Percentiles rank a stretch among this genome's conserved stretches.
Conservation (phyloP, 805 yeast genomes). For the Maudiozyma barnettii region DNA sequence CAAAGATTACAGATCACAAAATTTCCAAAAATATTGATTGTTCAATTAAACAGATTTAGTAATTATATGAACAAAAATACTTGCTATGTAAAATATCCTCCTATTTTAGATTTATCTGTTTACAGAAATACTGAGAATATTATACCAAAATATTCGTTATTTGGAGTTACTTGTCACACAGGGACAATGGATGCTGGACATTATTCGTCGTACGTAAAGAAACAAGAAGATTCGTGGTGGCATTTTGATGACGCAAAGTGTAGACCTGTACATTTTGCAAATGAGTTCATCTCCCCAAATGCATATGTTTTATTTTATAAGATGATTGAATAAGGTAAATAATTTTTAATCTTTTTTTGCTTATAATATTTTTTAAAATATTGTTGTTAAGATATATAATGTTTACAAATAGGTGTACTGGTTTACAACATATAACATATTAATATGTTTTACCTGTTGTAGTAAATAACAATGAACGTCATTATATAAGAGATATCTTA, state of each 20-base stretch:
- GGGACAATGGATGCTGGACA: slow-evolving; percentile 84
- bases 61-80: slow-evolving; percentile 41
- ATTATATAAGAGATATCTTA: too few relatives aligned
- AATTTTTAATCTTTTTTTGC: background rate
- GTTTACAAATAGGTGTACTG: background rate
- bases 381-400: background rate
- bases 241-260: slow-evolving; percentile 74
- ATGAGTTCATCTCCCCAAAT: slow-evolving; percentile 54
- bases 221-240: slow-evolving; percentile 57
- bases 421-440: too few relatives aligned
- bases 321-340: background rate
- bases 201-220: slow-evolving; percentile 71
- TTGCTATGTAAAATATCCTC: slow-evolving; percentile 60
- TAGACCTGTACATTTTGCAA: slow-evolving; percentile 38
- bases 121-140: slow-evolving; percentile 45
- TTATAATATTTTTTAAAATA: background rate
- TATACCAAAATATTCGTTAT: slow-evolving; percentile 45
- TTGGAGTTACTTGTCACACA: slow-evolving; percentile 74
- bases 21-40: slow-evolving; percentile 67
- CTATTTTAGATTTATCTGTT: slow-evolving; percentile 50
- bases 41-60: slow-evolving; percentile 78
- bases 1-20: slow-evolving; percentile 67
- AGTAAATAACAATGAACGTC: too few relatives aligned
- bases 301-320: slow-evolving; percentile 76
- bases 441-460: too few relatives aligned